Evolutionary conservation across 2,329 filamentous ascomycete genomes (phyloP).

Genomic region (Parascedosporium putredinis): DNA sequence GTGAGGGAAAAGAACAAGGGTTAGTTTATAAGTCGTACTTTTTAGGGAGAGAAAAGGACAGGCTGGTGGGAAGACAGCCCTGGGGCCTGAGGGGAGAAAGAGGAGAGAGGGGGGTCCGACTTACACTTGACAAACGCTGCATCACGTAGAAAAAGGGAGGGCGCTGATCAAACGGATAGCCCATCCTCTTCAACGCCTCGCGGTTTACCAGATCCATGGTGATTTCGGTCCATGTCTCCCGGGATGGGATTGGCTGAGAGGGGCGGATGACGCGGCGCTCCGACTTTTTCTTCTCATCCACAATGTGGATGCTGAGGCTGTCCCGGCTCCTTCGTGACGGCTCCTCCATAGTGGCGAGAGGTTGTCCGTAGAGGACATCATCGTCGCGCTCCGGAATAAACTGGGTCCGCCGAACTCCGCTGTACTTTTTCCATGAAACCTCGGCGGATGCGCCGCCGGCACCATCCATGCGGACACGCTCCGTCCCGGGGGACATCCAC

Average conservation of each 20-base stretch:
- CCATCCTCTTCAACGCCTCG: slow-evolving; percentile 74
- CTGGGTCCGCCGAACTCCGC: slow-evolving; percentile 62
- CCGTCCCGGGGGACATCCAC: slow-evolving; percentile 78
- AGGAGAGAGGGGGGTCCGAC: background rate
- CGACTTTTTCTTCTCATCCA: slow-evolving; percentile 45
- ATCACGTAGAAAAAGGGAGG: slow-evolving; percentile 87
- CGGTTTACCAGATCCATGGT: slow-evolving; percentile 82
- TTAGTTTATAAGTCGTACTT: background rate
- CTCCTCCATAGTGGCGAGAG: background rate
- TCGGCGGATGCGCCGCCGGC: slow-evolving; percentile 65
- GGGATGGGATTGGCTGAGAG: slow-evolving; percentile 33
- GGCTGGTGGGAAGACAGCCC: no score
- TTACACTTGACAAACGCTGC: slow-evolving; percentile 54
- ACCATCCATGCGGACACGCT: slow-evolving; percentile 73
- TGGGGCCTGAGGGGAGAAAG: no score
- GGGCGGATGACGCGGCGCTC: slow-evolving; percentile 33
- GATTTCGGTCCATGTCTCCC: slow-evolving; percentile 90
- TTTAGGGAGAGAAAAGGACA: background rate
- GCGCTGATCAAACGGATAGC: slow-evolving; percentile 86
- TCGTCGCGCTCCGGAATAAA: slow-evolving; percentile 59
- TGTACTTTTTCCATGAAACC: slow-evolving; percentile 69
- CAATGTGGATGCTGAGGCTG: slow-evolving; percentile 35
- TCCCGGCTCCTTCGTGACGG: slow-evolving; percentile 20
- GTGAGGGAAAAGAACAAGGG: background rate
- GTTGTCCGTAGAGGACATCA: slow-evolving; percentile 9